Evolutionary conservation across 2,329 filamentous ascomycete genomes (phyloP).

Genomic region (Coniochaeta hoffmannii): DNA sequence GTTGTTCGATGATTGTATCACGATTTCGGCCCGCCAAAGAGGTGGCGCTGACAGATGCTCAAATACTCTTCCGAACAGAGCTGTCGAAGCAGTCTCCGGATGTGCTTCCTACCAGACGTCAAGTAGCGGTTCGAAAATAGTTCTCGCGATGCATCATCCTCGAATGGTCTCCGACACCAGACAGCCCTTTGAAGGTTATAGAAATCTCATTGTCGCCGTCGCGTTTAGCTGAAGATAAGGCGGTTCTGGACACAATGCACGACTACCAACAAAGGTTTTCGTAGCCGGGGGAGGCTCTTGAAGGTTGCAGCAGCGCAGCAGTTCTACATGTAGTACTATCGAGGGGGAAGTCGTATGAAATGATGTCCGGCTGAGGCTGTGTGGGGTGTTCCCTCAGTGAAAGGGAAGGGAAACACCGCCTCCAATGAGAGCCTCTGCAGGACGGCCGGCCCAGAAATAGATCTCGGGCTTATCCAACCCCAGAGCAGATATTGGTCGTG

Average conservation of each 20-base stretch:
- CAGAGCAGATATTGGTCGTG: neutral
- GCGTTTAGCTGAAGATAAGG: neutral
- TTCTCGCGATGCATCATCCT: neutral
- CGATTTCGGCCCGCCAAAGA: neutral
- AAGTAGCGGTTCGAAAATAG: neutral
- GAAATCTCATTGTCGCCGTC: neutral
- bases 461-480: neutral
- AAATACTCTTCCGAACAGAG: neutral
- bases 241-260: neutral
- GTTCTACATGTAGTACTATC: neutral
- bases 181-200: neutral
- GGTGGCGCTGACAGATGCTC: neutral
- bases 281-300: neutral
- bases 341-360: too few relatives aligned
- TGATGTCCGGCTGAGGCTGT: too few relatives aligned
- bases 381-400: too few relatives aligned
- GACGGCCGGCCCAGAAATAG: neutral
- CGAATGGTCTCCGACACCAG: neutral
- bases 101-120: neutral
- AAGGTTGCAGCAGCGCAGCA: neutral
- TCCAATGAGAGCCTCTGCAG: neutral
- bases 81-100: neutral
- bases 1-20: neutral
- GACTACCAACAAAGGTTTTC: neutral
- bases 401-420: too few relatives aligned